These are phyloP conservation scores for Petunia axillaris DNA, from an alignment of 257 asterid genomes.

Conservation along the genomic window DNA sequence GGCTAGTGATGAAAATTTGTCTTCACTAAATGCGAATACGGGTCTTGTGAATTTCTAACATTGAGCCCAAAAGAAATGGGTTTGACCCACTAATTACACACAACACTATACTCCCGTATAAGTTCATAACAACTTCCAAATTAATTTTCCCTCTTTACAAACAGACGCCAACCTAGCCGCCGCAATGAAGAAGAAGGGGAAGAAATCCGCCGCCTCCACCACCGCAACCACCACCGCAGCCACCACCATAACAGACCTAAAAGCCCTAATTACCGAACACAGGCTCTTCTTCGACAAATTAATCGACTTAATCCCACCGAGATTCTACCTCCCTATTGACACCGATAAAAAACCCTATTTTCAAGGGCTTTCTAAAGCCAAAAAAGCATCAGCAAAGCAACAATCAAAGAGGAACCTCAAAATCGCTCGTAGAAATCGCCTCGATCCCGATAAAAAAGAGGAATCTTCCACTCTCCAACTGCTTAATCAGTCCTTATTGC, in stretches of 20 bases:
- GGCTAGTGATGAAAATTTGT: no score
- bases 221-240: background rate
- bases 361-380: conserved; percentile 78
- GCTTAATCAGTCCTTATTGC: conserved; percentile 44
- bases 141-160: no score
- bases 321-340: conserved; percentile 71
- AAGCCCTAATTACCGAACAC: conserved; percentile 49
- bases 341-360: conserved; percentile 78
- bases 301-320: conserved; percentile 71
- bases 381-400: conserved; percentile 69
- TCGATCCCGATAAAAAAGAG: conserved; percentile 70
- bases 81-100: background rate
- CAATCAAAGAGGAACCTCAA: conserved; percentile 65
- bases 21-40: no score
- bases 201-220: background rate
- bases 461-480: conserved; percentile 53
- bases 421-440: conserved; percentile 78
- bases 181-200: conserved; percentile 22
- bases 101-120: no score
- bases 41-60: background rate
- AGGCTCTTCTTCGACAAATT: conserved; percentile 65
- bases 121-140: no score
- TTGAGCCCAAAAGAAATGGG: background rate
- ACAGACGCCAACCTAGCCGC: conserved; percentile 11
- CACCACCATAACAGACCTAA: conserved; percentile 36